A percentile compares a stretch with the other conserved stretches of the same genome.
These are phyloP conservation scores for Pascua sp. DNA, from an alignment of 1,284 basidiomycete genomes.

Conservation along the genomic window DNA sequence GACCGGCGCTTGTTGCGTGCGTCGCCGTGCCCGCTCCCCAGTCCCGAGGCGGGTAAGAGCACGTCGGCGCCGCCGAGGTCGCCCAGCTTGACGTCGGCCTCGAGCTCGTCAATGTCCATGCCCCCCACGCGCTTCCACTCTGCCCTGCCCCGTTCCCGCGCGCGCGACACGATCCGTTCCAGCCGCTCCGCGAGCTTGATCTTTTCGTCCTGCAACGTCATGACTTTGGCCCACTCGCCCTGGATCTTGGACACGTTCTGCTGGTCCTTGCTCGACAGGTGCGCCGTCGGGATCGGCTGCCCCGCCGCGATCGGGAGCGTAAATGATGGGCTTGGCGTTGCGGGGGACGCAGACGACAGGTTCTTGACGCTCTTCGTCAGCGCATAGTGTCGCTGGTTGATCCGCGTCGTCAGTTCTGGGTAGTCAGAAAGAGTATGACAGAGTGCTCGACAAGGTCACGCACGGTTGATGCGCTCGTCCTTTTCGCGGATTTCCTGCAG, in stretches of 20 bases:
- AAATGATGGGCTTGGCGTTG: conserved; percentile 21
- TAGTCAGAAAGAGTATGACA: neutral
- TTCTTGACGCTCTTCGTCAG: conserved; percentile 34
- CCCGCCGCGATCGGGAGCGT: conserved; percentile 30
- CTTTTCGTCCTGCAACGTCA: conserved; percentile 47
- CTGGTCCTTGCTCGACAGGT: conserved; percentile 42
- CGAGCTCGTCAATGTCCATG: conserved; percentile 36
- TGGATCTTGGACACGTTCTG: conserved; percentile 44
- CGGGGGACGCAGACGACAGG: conserved; percentile 12
- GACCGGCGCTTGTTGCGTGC: conserved; percentile 11
- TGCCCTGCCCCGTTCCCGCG: conserved; percentile 38
- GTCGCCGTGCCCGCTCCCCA: conserved; percentile 30
- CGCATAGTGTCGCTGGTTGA: conserved; percentile 38
- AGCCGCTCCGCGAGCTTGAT: conserved; percentile 43
- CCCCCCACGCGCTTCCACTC: conserved; percentile 47
- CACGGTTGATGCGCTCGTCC: conserved; percentile 44
- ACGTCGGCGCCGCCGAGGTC: conserved; percentile 40
- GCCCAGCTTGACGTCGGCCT: conserved; percentile 12
- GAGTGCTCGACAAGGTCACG: conserved; percentile 6
- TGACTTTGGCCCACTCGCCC: conserved; percentile 45
- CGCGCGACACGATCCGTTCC: conserved; percentile 41
- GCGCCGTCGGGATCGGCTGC: conserved; percentile 30
- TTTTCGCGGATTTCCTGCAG: conserved; percentile 64
- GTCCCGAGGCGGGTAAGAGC: conserved; percentile 33
- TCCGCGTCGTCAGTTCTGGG: conserved; percentile 36